A percentile compares a stretch with the other conserved stretches of the same genome.
These are phyloP conservation scores for Ogataea dorogensis DNA, from an alignment of 805 yeast genomes.

Conservation along the genomic window DNA sequence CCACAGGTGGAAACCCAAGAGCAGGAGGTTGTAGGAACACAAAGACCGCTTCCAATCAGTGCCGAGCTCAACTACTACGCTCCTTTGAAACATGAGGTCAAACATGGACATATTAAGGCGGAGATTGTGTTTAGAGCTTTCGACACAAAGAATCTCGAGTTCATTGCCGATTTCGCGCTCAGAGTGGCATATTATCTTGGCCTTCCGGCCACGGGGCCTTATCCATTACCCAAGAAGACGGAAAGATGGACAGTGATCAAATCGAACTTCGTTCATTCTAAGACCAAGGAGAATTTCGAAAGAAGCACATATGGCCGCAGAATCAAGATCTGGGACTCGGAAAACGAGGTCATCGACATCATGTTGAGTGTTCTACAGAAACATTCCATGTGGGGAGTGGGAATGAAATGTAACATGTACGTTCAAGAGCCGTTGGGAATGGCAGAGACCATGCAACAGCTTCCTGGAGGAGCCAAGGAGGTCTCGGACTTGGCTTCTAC, in stretches of 20 bases:
- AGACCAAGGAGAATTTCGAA: constrained; percentile 90
- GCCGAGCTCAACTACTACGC: constrained; percentile 80
- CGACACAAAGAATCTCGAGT: constrained; percentile 65
- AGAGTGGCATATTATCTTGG: constrained; percentile 90
- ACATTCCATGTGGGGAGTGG: constrained; percentile 77
- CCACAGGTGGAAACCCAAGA: constrained; percentile 40
- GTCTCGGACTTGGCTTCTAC: constrained; percentile 25
- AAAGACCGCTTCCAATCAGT: constrained; percentile 74
- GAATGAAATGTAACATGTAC: constrained; percentile 71
- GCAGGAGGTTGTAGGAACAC: constrained; percentile 32
- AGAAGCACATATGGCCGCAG: constrained; percentile 78
- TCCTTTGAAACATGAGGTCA: constrained; percentile 66
- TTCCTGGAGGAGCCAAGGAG: constrained; percentile 22
- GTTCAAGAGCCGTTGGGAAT: constrained; percentile 50
- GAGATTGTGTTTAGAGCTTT: constrained; percentile 70
- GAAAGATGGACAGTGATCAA: constrained; percentile 92
- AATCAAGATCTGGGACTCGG: constrained; percentile 78
- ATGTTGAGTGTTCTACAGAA: constrained; percentile 77
- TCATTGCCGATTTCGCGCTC: constrained; percentile 80
- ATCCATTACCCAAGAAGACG: constrained; percentile 63
- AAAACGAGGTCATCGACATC: constrained; percentile 78
- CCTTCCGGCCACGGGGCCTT: constrained; percentile 78
- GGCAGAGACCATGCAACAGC: constrained; percentile 38
- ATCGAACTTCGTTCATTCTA: constrained; percentile 93
- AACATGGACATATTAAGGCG: constrained; percentile 77